Evolutionary conservation across 1,284 basidiomycete species (phyloP).

Genomic region (Apiotrichum porosum): DNA sequence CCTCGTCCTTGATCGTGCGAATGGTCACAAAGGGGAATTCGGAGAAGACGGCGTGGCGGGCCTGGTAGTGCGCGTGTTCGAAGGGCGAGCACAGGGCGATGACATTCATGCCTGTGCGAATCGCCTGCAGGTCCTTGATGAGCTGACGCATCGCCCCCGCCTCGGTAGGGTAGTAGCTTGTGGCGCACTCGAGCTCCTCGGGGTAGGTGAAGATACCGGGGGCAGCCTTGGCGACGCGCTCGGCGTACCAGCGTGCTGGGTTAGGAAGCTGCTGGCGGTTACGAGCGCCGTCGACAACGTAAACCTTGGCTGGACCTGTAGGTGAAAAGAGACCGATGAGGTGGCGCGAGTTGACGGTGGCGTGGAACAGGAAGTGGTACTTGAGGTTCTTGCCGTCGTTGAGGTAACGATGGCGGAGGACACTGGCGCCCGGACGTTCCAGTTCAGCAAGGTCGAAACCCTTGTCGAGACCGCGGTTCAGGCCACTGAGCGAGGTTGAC

Average conservation of each 20-base stretch:
- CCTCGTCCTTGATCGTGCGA: constrained; percentile 65
- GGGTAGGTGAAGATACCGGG: constrained; percentile 62
- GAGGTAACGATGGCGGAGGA: constrained; percentile 69
- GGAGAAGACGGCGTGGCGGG: constrained; percentile 63
- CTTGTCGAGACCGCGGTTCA: constrained; percentile 76
- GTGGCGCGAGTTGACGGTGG: constrained; percentile 70
- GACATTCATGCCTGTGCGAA: constrained; percentile 58
- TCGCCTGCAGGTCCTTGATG: constrained; percentile 73
- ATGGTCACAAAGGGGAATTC: constrained; percentile 87
- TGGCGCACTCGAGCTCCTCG: constrained; percentile 63
- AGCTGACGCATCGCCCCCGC: constrained; percentile 77
- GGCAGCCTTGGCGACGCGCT: constrained; percentile 54
- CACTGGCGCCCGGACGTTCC: constrained; percentile 58
- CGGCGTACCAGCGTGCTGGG: constrained; percentile 67
- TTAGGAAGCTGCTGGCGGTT: constrained; percentile 75
- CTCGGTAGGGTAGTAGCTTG: constrained; percentile 73
- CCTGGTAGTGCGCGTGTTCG: constrained; percentile 79
- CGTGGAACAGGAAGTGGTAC: constrained; percentile 90
- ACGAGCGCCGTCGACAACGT: constrained; percentile 84
- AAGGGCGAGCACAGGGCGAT: constrained; percentile 83
- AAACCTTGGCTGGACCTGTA: constrained; percentile 66
- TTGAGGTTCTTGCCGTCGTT: constrained; percentile 67
- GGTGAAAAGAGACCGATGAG: constrained; percentile 87
- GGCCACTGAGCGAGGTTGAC: constrained; percentile 60
- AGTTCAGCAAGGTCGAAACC: constrained; percentile 86